Evolutionary conservation across 345 rosid genomes (phyloP).

Genomic region (Eucalyptus tenuipes): DNA sequence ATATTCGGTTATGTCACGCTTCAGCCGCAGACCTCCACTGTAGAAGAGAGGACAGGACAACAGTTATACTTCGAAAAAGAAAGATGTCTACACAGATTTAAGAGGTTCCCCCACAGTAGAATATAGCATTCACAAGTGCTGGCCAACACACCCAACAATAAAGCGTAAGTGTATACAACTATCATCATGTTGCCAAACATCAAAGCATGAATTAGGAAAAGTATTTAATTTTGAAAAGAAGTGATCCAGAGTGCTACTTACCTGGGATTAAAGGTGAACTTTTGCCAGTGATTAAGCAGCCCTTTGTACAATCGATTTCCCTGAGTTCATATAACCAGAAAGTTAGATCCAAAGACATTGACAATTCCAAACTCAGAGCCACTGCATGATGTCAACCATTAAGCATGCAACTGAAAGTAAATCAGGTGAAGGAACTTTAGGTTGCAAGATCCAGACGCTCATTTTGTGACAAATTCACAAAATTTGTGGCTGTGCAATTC

Average conservation of each 20-base stretch:
- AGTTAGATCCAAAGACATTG: neutral
- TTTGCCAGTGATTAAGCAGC: conserved; percentile 91
- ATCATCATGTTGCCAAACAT: neutral
- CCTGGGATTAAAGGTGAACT: conserved; percentile 97
- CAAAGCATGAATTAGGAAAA: neutral
- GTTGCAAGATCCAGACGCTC: neutral
- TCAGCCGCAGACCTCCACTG: conserved; percentile 95
- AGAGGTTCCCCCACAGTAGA: neutral
- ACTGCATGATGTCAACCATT: neutral
- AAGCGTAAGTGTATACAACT: neutral
- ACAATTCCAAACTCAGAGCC: neutral
- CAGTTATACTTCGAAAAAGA: neutral
- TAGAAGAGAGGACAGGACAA: conserved; percentile 1
- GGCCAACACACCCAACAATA: neutral
- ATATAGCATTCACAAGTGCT: neutral
- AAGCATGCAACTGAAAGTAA: neutral
- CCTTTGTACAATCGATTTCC: conserved; percentile 82
- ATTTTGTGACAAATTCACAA: neutral
- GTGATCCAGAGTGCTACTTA: conserved; percentile 5
- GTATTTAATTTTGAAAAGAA: neutral
- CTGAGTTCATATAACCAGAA: conserved; percentile 14
- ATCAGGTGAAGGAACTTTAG: neutral
- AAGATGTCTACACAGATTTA: neutral
- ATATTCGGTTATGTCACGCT: conserved; percentile 93
- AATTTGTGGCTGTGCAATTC: neutral